These are phyloP conservation scores for Phellopilus nigrolimitatus DNA, from an alignment of 1,284 basidiomycete genomes.

Conservation along the genomic window DNA sequence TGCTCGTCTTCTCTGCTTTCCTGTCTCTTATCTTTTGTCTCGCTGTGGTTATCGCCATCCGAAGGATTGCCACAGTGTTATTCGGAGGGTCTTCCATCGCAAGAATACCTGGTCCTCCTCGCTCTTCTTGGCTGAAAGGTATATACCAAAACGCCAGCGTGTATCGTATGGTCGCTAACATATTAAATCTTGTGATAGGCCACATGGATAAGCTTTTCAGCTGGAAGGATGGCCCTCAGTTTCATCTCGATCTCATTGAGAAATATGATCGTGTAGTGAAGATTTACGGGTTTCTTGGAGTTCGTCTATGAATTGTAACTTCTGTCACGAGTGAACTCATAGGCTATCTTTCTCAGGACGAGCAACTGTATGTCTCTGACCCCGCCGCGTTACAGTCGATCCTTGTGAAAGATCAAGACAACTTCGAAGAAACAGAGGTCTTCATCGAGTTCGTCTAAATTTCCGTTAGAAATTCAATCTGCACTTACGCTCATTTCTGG, in stretches of 20 bases:
- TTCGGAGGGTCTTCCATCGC: too few species aligned
- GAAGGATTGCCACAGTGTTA: neutral
- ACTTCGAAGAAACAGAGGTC: slow-evolving; percentile 24
- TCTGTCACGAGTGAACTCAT: neutral
- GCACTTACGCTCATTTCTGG: neutral
- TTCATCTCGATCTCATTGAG: slow-evolving; percentile 41
- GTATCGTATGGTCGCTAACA: neutral
- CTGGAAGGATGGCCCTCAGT: slow-evolving; percentile 39
- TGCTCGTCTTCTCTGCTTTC: too few species aligned
- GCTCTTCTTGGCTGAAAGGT: slow-evolving; percentile 38
- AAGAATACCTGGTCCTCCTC: neutral
- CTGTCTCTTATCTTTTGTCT: too few species aligned
- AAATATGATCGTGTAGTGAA: slow-evolving; percentile 45
- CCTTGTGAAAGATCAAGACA: slow-evolving; percentile 27
- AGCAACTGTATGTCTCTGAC: slow-evolving; percentile 27
- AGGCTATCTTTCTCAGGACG: slow-evolving; percentile 18
- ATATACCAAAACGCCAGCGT: neutral
- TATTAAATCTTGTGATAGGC: slow-evolving; percentile 29
- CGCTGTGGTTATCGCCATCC: too few species aligned
- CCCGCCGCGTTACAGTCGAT: slow-evolving; percentile 27
- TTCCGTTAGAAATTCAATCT: neutral
- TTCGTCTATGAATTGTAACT: slow-evolving; percentile 26
- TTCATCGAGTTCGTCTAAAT: slow-evolving; percentile 14
- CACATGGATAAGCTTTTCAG: slow-evolving; percentile 46
- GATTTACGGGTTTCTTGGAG: slow-evolving; percentile 49